Conservation (phyloP, 169 alveolate genomes). For the Plasmodium knowlesi region DNA sequence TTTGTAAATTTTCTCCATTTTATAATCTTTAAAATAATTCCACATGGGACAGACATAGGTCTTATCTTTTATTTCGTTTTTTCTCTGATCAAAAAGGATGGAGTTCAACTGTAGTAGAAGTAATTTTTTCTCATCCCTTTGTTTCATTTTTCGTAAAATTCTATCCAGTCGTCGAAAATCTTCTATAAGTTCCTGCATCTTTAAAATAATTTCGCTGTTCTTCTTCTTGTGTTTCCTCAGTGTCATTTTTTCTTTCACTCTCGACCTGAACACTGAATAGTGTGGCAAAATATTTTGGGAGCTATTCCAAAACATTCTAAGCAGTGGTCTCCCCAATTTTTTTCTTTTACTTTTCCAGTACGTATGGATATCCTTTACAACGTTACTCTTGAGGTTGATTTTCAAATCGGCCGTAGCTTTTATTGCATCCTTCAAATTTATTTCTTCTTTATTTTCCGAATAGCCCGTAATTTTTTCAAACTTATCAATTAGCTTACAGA, state of each 20-base stretch:
- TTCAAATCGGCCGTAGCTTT: slow-evolving; percentile 71
- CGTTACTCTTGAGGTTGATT: slow-evolving; percentile 32
- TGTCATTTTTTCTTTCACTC: slow-evolving; percentile 89
- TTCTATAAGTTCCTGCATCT: slow-evolving; percentile 85
- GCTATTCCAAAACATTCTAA: slow-evolving; percentile 88
- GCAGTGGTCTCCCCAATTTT: slow-evolving; percentile 86
- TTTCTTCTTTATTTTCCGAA: slow-evolving; percentile 73
- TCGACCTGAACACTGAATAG: slow-evolving; percentile 87
- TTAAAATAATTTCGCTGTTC: slow-evolving; percentile 81
- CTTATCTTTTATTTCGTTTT: slow-evolving; percentile 85
- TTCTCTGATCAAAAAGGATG: slow-evolving; percentile 86
- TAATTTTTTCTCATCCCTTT: slow-evolving; percentile 89
- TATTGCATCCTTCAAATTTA: slow-evolving; percentile 75
- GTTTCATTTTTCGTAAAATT: slow-evolving; percentile 87
- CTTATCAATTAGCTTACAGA: slow-evolving; percentile 80
- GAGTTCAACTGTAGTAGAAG: slow-evolving; percentile 85
- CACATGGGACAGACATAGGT: slow-evolving; percentile 89
- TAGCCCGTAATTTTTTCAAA: slow-evolving; percentile 82
- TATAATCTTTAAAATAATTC: slow-evolving; percentile 86
- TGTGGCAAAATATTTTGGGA: slow-evolving; percentile 88
- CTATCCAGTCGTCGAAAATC: slow-evolving; percentile 85
- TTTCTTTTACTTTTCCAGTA: slow-evolving; percentile 86
- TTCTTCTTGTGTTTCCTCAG: slow-evolving; percentile 88
- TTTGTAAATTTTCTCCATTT: slow-evolving; percentile 76
- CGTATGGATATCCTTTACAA: slow-evolving; percentile 72